Percentiles rank a stretch among this genome's conserved stretches.
Conservation (phyloP, 371 early-diverging fungal genomes). For the Rhizomucor pusillus region DNA sequence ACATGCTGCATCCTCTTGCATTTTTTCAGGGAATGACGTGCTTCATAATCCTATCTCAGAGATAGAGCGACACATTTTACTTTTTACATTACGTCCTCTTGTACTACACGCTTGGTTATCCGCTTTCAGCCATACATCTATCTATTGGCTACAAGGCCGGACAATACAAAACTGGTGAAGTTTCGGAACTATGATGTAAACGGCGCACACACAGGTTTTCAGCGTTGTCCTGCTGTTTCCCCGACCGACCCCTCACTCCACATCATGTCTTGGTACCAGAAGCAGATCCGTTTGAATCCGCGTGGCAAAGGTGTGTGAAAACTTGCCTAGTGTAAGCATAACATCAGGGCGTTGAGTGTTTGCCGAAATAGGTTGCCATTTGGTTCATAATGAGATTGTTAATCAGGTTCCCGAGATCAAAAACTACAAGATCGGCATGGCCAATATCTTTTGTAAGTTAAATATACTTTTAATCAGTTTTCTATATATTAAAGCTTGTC, state of each 20-base stretch:
- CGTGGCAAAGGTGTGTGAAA: slow-evolving; percentile 12
- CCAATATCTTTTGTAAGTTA: slow-evolving; percentile 78
- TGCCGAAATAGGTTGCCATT: slow-evolving; percentile 64
- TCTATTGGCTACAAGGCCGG: too few relatives aligned
- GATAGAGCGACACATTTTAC: too few relatives aligned
- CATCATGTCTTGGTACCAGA: slow-evolving; percentile 23
- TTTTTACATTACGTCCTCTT: too few relatives aligned
- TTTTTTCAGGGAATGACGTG: too few relatives aligned
- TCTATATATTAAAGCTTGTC: neutral
- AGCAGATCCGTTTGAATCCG: slow-evolving; percentile 15
- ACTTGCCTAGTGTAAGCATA: neutral
- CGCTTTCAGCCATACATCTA: too few relatives aligned
- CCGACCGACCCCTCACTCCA: neutral
- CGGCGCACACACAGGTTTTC: too few relatives aligned
- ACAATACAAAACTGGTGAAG: too few relatives aligned
- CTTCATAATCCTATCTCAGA: too few relatives aligned
- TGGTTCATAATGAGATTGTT: slow-evolving; percentile 74
- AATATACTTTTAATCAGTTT: neutral
- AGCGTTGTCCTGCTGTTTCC: too few relatives aligned
- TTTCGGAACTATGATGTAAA: too few relatives aligned
- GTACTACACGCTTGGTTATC: too few relatives aligned
- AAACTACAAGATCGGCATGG: slow-evolving; percentile 76
- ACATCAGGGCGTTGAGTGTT: neutral
- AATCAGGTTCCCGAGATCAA: slow-evolving; percentile 63
- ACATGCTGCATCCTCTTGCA: too few relatives aligned